phyloP scores from a whole-genome alignment of 2,329 filamentous ascomycete species.

The Cucurbitaria berberidis region DNA sequence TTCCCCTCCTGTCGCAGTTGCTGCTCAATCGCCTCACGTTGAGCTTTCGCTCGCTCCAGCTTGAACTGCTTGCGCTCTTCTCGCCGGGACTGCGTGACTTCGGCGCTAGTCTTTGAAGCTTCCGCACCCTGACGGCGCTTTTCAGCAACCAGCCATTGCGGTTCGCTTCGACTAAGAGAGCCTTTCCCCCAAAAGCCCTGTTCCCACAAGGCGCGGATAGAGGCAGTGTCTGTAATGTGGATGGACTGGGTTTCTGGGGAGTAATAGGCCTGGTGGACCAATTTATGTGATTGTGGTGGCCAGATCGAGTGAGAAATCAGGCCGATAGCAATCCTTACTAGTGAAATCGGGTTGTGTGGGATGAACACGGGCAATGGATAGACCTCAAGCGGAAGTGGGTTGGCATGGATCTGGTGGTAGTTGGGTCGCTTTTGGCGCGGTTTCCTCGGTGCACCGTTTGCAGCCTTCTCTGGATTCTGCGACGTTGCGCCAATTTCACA shows the following conservation, averaged over 20 bases:
- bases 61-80: slow-evolving; percentile 85
- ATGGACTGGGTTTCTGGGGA: slow-evolving; percentile 82
- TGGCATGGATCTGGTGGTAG: slow-evolving; percentile 77
- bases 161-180: slow-evolving; percentile 89
- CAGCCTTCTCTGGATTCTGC: slow-evolving; percentile 17
- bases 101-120: slow-evolving; percentile 76
- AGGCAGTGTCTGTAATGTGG: slow-evolving; percentile 77
- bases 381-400: slow-evolving; percentile 79
- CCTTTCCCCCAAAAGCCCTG: slow-evolving; percentile 98
- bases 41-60: slow-evolving; percentile 86
- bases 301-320: slow-evolving; percentile 76
- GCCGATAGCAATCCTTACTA: slow-evolving; percentile 78
- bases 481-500: slow-evolving; percentile 10
- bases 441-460: slow-evolving; percentile 29
- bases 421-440: slow-evolving; percentile 56
- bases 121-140: slow-evolving; percentile 72
- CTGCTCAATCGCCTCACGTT: slow-evolving; percentile 81
- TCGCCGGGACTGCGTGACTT: slow-evolving; percentile 76
- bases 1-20: slow-evolving; percentile 65
- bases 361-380: slow-evolving; percentile 88
- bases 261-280: slow-evolving; percentile 76
- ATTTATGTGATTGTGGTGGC: slow-evolving; percentile 68
- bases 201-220: slow-evolving; percentile 87
- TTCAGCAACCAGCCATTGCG: slow-evolving; percentile 87
- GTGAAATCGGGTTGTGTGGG: slow-evolving; percentile 88